Evolutionary conservation across 805 yeast species (phyloP), one percentile per base, ranked within the genome.

Genomic region (Pichia sporocuriosa): DNA sequence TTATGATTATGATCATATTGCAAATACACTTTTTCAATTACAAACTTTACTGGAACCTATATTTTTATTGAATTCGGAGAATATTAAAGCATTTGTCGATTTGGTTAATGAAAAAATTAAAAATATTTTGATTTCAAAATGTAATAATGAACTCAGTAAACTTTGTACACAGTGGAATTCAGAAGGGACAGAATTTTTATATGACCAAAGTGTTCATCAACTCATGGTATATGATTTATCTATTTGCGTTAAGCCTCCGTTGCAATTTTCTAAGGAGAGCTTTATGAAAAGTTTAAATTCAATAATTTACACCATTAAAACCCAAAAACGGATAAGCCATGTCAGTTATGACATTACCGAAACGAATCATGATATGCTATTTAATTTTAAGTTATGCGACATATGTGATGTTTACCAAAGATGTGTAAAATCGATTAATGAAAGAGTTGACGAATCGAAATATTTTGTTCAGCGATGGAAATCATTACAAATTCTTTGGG

Each of bases 401-500:
- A n/a, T n/a, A n/a, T n/a, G n/a, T n/a, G n/a, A n/a, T n/a, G n/a
- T n/a, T n/a, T 47, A 44, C 34, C n/a, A 32, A 6, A 4, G 12
- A 11, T 21, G 35, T 12, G 6, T 39, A 6, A 22, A 3, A 4
- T 4, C 8, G 16, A 34, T 47, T 12, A 19, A 19, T 3, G 15
- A 16, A 1, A 12, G 11, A 8, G 30, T 32, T 27, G n/a, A 7
- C 4, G 24, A 42, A 21, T 32, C 40, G 4, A n/a, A 25, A 2
- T 8, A 12, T 4, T 47, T 31, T 35, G 13, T 34, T 10, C 13
- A 28, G 4, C 13, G 32, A 15, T 84, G 94, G 94, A 51, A 54
- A 2, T 61, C 59, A 17, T 64, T 81, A 22, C 83, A 79, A 52
- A 57, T 69, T 1, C 56, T 83, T 4, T 80, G 88, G 85, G 79